These are phyloP conservation scores for Pichia californica DNA, from an alignment of 805 yeast species.

Conservation along the genomic window DNA sequence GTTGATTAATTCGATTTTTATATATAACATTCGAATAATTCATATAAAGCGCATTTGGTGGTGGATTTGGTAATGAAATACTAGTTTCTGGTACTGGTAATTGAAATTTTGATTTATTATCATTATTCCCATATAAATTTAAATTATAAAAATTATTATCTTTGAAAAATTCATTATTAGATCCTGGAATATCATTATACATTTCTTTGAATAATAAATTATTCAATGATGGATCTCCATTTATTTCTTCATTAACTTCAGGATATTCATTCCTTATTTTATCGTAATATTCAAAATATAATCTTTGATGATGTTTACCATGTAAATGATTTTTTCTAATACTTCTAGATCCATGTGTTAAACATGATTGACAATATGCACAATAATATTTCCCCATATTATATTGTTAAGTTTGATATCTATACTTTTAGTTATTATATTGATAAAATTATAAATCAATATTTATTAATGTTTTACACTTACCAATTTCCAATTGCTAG, in stretches of 20 bases:
- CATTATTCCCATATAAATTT: background rate
- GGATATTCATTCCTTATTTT: conserved; percentile 22
- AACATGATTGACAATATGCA: conserved; percentile 78
- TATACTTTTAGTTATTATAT: no score
- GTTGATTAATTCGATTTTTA: background rate
- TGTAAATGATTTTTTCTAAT: conserved; percentile 73
- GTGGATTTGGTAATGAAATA: conserved; percentile 31
- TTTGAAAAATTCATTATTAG: background rate
- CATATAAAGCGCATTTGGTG: conserved; percentile 24
- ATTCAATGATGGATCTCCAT: background rate
- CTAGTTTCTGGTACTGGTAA: conserved; percentile 12
- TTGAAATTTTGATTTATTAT: background rate
- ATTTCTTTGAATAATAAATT: conserved; percentile 17
- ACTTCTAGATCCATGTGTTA: conserved; percentile 85
- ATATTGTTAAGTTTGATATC: no score
- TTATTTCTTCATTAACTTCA: background rate
- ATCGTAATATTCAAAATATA: conserved; percentile 72
- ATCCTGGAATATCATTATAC: conserved; percentile 33
- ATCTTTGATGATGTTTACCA: conserved; percentile 70
- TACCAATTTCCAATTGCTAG: no score
- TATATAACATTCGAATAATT: background rate
- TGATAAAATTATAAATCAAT: no score
- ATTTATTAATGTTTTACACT: no score
- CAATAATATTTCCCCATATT: conserved; percentile 70
- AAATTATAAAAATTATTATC: background rate